Evolutionary conservation across 768 basidiomycete species (phyloP).

Genomic region (Fomitopsis pulvina): DNA sequence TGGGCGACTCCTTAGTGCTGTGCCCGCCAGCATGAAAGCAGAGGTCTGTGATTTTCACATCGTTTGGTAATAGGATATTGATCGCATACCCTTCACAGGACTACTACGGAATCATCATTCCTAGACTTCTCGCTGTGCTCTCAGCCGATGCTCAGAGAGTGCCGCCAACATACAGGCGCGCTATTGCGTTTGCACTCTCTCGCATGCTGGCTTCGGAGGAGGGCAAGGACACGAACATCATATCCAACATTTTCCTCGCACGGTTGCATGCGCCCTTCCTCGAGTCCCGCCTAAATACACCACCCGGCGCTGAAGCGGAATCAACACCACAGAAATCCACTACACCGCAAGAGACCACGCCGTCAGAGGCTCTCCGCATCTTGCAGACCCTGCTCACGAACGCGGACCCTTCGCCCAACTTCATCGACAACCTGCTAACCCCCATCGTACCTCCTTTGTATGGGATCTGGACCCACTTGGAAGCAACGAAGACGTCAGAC

Average conservation of each 20-base stretch:
- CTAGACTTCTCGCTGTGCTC: conserved; percentile 49
- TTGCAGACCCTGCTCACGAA: conserved; percentile 60
- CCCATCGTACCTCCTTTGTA: conserved; percentile 67
- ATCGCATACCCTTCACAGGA: conserved; percentile 35
- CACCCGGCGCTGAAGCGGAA: neutral
- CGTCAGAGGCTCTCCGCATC: conserved; percentile 39
- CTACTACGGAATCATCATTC: conserved; percentile 51
- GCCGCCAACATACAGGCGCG: conserved; percentile 44
- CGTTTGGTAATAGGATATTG: no score
- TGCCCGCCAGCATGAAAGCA: conserved; percentile 48
- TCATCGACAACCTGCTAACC: conserved; percentile 57
- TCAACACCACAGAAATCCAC: neutral
- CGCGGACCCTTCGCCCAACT: conserved; percentile 69
- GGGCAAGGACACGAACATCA: conserved; percentile 11
- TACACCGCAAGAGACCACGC: conserved; percentile 14
- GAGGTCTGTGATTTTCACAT: conserved; percentile 36
- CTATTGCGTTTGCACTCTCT: conserved; percentile 63
- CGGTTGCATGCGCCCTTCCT: conserved; percentile 51
- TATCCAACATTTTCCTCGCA: conserved; percentile 30
- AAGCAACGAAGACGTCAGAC: conserved; percentile 52
- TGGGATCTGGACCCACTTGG: conserved; percentile 49
- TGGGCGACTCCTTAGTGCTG: conserved; percentile 52
- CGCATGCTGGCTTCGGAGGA: conserved; percentile 46
- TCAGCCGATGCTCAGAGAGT: conserved; percentile 27
- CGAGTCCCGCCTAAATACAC: conserved; percentile 1